Evolutionary conservation across 2,329 filamentous ascomycete genomes (phyloP), one percentile per base, ranked within the genome.

Genomic region (Xylariaceae sp.): DNA sequence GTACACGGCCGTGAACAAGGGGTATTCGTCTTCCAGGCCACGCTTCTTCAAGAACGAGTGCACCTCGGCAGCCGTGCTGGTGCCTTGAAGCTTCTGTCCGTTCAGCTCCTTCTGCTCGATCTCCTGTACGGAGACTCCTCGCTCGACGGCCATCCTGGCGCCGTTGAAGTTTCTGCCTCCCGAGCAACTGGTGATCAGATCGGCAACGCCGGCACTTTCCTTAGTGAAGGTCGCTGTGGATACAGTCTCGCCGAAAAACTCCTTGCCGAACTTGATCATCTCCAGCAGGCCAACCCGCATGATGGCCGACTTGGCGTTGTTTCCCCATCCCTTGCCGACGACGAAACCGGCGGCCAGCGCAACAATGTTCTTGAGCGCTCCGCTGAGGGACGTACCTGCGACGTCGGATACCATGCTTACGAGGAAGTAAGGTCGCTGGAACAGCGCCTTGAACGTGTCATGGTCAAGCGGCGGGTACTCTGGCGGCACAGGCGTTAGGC

Each of bases 221-320:
- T 96, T 88, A n/a, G 90, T 97, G 61, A 98, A 97, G 0, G 92
- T 98, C 41, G 76, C 78, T 8, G 84, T 78, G 49, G 84, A 76
- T 17, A 92, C 83, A 1, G 85, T 86, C 55, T 89, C 76, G 13
- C 80, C 78, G 61, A 97, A 98, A 71, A 97, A 98, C 54, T 84
- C 80, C 63, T 89, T 88, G 50, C 90, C 90, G 53, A 98, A 98
- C 59, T 85, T 84, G 56, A 97, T 88, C 83, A 96, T 95, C 67
- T 98, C 92, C 53, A 96, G 74, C 31, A 98, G 78, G 6, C 92
- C 92, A 14, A 97, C 84, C 29, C 92, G 85, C 88, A 98, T 97
- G 44, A 98, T 83, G 31, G 92, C 92, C n/a, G 92, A 88, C 70
- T 98, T 97, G 50, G 90, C 90, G 54, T 97, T 98, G 70, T 97